Percentiles rank a stretch among this genome's conserved stretches.
phyloP scores from a whole-genome alignment of 2,329 filamentous ascomycete genomes.

The Cryphonectria carpinicola region DNA sequence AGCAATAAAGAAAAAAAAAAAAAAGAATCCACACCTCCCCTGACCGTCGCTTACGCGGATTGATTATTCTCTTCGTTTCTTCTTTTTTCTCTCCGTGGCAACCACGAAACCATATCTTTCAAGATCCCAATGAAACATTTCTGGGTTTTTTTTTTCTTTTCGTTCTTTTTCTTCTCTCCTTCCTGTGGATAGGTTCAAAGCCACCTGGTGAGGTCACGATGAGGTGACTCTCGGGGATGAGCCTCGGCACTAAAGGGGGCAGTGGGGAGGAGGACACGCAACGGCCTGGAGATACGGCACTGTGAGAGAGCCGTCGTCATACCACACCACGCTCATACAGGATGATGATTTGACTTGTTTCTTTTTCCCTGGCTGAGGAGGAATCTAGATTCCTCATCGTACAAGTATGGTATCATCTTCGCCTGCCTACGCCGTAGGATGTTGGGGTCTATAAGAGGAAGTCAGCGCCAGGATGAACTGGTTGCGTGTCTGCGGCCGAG shows the following conservation, averaged over 20 bases:
- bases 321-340: background rate
- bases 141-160: too few relatives aligned
- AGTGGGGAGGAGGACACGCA: constrained; percentile 4
- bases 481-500: background rate
- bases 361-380: background rate
- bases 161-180: background rate
- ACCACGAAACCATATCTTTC: background rate
- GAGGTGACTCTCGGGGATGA: constrained; percentile 4
- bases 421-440: background rate
- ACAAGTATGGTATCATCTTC: background rate
- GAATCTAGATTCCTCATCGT: background rate
- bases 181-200: background rate
- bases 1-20: background rate
- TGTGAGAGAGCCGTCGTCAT: background rate
- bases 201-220: constrained; percentile 4
- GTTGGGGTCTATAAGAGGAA: background rate
- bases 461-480: background rate
- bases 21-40: background rate
- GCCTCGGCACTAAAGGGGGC: background rate
- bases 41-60: background rate
- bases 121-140: background rate
- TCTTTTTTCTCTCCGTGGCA: background rate
- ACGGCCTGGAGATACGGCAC: background rate
- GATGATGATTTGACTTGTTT: background rate
- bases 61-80: background rate